Evolutionary conservation across 1,284 basidiomycete species (phyloP), one percentile per base, ranked within the genome.

Genomic region (Cyathus olla): DNA sequence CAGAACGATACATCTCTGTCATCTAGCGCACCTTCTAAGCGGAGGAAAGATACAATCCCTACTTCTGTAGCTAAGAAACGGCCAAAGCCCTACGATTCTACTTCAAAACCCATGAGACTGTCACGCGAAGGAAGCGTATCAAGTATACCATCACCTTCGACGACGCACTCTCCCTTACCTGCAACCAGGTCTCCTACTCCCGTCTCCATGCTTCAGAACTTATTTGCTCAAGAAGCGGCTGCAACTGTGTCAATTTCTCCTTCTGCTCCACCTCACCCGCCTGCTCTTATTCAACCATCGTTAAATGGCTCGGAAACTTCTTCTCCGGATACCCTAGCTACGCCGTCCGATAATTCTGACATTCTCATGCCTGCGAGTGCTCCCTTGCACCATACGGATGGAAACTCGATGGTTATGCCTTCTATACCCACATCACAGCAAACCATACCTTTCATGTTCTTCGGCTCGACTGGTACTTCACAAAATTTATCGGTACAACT

Each of bases 361-460:
- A 67, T 80, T 9, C 71, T 64, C 21, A 78, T 80, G 69, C 69
- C 75, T 31, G 70, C 35, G 24, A 17, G 28, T 37, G 24, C n/a
- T 58, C 26, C 21, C 49, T n/a, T n/a, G n/a, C n/a, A n/a, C n/a
- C 31, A 35, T 35, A 35, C 13, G 13, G 13, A 35, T 35, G 31
- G 8, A 35, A 35, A 35, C 31, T 35, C 31, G 31, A 35, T 35
- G 31, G 31, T 35, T 13, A 35, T 35, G 31, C 31, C 31, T 35
- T 35, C 31, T 35, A 70, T 72, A 58, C 64, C 71, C 35, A 58
- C 70, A 27, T 74, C 79, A 55, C 73, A 79, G 9, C 78, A 80
- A 56, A 68, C 81, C 13, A 75, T 85, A 64, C 85, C 90, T 1
- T 89, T 86, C 70, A 80, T 91, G 77, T 88, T 91, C 68, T 90